Evolutionary conservation across 352 stramenopile species (phyloP).

Genomic region (Phytophthora hibernalis): DNA sequence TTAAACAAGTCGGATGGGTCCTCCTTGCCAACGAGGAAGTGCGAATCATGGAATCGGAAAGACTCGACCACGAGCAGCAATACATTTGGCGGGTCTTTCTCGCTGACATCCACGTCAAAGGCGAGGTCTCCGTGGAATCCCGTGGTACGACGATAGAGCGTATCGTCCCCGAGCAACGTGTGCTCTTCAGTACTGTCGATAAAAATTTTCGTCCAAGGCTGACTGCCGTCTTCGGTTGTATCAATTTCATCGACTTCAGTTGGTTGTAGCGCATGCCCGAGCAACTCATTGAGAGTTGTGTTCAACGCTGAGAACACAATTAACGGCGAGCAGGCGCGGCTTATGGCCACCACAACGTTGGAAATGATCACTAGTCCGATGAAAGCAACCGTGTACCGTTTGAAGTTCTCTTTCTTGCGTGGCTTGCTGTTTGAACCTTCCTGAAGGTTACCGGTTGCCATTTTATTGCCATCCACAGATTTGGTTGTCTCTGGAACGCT

Average conservation of each 20-base stretch:
- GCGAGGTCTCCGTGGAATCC: conserved; percentile 48
- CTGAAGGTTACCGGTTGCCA: neutral
- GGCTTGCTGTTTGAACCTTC: neutral
- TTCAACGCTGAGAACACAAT: conserved; percentile 44
- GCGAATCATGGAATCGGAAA: conserved; percentile 54
- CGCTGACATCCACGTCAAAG: conserved; percentile 47
- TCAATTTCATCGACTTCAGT: neutral
- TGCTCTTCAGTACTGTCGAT: conserved; percentile 50
- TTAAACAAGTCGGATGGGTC: conserved; percentile 40
- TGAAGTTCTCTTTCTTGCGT: neutral
- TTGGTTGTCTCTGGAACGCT: neutral
- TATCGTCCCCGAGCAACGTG: conserved; percentile 37
- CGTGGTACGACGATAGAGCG: conserved; percentile 43
- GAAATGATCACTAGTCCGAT: conserved; percentile 11
- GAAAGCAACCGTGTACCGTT: neutral
- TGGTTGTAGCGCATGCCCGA: conserved; percentile 19
- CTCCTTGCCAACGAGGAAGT: conserved; percentile 49
- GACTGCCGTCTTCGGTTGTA: neutral
- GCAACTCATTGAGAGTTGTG: conserved; percentile 45
- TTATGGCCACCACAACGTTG: conserved; percentile 13
- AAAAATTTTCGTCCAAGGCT: conserved; percentile 26
- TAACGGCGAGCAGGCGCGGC: conserved; percentile 14
- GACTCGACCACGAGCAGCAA: conserved; percentile 55
- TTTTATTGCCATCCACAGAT: neutral
- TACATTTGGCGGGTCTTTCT: conserved; percentile 48